Evolutionary conservation across 345 rosid species (phyloP), one percentile per base, ranked within the genome.

Genomic region (Rhizophora apiculata): DNA sequence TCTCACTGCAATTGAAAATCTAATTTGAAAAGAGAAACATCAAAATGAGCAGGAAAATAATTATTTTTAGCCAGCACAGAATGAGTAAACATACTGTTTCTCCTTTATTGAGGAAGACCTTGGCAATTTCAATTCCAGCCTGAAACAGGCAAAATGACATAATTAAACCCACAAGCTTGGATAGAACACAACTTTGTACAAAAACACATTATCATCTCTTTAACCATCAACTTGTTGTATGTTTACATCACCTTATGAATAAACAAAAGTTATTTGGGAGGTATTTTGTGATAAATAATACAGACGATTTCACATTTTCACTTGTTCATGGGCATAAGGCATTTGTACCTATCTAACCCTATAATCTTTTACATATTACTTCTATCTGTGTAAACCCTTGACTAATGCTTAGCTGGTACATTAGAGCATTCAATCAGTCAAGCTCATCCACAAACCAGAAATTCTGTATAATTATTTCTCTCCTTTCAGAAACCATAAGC

Each of bases 71-170:
- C 46, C 65, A 15, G 68, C 52, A 63, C 21, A 8, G 69, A 46
- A 46, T 9, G 32, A 57, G 34, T 8, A 70, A 67, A 63, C 82
- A 55, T 85, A 94, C 98, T 76, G 85, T 94, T 71, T 91, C 86
- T 36, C 98, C 98, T 82, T 87, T 82, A 43, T 94, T 84, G 32
- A 94, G 82, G 73, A 94, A 94, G 70, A 94, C 87, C 85, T 94
- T 91, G 68, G 98, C 85, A 63, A 93, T 83, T 86, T 94, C 98
- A 74, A 94, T 88, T 74, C 98, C 98, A 70, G 96, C 97, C 98
- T 93, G 88, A 82, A 76, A 81, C 56, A 65, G 67, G 51, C 52
- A 76, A 69, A 76, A 58, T 15, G 62, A 15, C 31, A 65, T 5
- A 74, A 76, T 57, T 61, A 49, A 27, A 31, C 27, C 13, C 36